phyloP scores from a whole-genome alignment of 306 rosid species.

The Castanospermum australe region DNA sequence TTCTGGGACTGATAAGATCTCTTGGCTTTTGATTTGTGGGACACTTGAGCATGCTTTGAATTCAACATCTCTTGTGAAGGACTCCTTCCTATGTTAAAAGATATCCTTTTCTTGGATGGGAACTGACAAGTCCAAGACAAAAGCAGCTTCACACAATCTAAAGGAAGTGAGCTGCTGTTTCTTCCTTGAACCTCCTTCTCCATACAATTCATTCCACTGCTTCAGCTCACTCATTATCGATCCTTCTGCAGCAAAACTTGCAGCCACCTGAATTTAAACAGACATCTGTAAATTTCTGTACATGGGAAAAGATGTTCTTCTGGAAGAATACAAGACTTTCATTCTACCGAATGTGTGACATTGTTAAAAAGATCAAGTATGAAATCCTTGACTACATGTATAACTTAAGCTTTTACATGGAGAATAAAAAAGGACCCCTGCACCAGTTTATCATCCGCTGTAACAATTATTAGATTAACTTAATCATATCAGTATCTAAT shows the following conservation, averaged over 20 bases:
- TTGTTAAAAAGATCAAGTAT: not conserved
- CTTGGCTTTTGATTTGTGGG: not conserved
- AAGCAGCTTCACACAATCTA: constrained; percentile 34
- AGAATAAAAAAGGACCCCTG: not conserved
- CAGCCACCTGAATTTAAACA: constrained; percentile 65
- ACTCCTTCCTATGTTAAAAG: constrained; percentile 23
- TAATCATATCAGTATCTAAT: not conserved
- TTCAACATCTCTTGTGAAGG: constrained; percentile 16
- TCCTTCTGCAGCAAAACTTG: constrained; percentile 90
- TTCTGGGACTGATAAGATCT: constrained; percentile 18
- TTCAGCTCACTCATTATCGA: constrained; percentile 83
- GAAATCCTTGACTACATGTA: not conserved
- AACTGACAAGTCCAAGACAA: constrained; percentile 17
- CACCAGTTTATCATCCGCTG: not conserved
- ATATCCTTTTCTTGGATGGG: constrained; percentile 24
- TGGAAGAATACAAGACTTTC: not conserved
- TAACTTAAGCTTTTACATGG: not conserved
- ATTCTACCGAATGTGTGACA: not conserved
- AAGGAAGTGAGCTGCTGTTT: constrained; percentile 90
- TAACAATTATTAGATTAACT: not conserved
- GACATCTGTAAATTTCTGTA: not conserved
- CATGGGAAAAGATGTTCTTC: not conserved
- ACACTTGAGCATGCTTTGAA: constrained; percentile 5
- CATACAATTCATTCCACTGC: constrained; percentile 89
- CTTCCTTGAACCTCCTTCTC: constrained; percentile 98